Percentiles rank a stretch among this genome's conserved stretches.
phyloP scores from a whole-genome alignment of 1,284 basidiomycete species.

The Polyporus tsugae region DNA sequence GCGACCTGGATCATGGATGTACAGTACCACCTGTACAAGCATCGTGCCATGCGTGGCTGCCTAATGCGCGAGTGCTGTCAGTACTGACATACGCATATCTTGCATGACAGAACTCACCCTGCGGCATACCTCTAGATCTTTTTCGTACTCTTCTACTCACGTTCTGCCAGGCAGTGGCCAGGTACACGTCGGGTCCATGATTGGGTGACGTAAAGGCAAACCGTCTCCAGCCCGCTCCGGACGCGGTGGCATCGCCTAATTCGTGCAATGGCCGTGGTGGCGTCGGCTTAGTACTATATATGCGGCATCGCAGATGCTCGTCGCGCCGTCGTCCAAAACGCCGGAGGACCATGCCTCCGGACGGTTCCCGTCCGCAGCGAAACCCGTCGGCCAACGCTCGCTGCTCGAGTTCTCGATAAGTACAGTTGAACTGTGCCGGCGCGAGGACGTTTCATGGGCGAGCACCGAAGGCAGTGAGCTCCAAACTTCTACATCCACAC shows the following conservation, averaged over 20 bases:
- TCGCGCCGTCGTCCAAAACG: background rate
- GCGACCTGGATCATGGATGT: background rate
- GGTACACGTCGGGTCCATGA: background rate
- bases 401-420: too few relatives aligned
- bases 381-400: too few relatives aligned
- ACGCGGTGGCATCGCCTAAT: background rate
- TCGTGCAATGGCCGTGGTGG: background rate
- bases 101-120: background rate
- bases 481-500: background rate
- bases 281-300: background rate
- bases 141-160: background rate
- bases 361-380: background rate
- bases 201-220: background rate
- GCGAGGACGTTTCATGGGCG: background rate
- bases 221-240: background rate
- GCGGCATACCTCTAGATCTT: background rate
- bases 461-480: background rate
- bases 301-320: background rate
- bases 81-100: background rate
- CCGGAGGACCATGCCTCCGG: background rate
- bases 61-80: background rate
- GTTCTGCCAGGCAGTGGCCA: background rate
- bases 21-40: background rate
- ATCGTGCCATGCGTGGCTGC: background rate
- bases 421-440: background rate